Percentiles rank a stretch among this genome's conserved stretches.
These are phyloP conservation scores for Centella asiatica DNA, from an alignment of 129 eudicot species.

Conservation along the genomic window DNA sequence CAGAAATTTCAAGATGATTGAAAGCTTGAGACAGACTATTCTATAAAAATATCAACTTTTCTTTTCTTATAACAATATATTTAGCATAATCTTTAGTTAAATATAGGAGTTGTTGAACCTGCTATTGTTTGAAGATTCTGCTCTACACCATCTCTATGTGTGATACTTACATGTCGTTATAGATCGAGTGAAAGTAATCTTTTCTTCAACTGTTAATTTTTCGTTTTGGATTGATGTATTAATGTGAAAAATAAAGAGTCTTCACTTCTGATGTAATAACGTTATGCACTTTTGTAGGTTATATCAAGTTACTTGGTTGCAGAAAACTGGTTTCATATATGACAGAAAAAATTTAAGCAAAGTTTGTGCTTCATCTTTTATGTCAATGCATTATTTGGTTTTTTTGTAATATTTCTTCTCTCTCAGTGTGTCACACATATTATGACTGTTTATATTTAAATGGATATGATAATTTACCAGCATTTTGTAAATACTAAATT, in stretches of 20 bases:
- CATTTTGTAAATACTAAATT: background rate
- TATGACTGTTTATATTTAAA: too few species aligned
- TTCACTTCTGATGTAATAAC: constrained; percentile 36
- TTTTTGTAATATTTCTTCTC: too few species aligned
- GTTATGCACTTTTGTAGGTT: constrained; percentile 65
- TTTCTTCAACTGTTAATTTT: background rate
- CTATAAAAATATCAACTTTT: background rate
- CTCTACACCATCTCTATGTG: background rate
- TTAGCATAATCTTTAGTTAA: background rate
- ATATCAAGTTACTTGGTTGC: constrained; percentile 91
- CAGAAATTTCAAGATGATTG: background rate
- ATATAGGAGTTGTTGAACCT: background rate
- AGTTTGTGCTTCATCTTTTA: constrained; percentile 48
- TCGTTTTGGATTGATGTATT: background rate
- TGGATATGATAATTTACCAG: too few species aligned
- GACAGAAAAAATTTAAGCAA: constrained; percentile 68
- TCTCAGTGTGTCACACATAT: too few species aligned
- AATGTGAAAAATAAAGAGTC: constrained; percentile 9
- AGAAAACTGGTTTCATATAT: constrained; percentile 80
- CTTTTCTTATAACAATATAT: background rate
- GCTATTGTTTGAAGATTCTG: background rate
- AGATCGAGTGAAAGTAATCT: background rate
- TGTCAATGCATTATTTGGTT: constrained; percentile 6
- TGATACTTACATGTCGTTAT: background rate
- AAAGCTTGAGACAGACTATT: background rate